Evolutionary conservation across 345 rosid species (phyloP), one percentile per base, ranked within the genome.

Genomic region (Hypericum androsaemum): DNA sequence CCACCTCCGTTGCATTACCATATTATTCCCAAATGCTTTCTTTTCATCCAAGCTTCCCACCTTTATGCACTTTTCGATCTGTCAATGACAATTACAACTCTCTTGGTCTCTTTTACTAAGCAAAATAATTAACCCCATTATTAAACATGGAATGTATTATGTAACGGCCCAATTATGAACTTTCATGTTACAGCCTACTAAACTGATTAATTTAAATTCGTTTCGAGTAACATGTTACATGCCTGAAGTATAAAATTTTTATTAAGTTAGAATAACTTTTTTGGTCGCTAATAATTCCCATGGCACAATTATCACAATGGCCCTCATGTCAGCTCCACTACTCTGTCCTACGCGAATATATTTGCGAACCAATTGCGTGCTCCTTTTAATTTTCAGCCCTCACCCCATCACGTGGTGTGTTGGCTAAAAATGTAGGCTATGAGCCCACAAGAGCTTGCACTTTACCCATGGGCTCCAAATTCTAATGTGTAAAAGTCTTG

Each of bases 111-210:
- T 15, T 59, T 68, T 59, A 48, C 50, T 47, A 36, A 56, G 48
- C 10, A 14, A 41, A 60, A 72, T 64, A 53, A 66, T 69, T 57
- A 68, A 43, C 61, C 35, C 36, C 58, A 38, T 64, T 45, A 61
- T 46, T 64, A 54, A 1, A 22, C 32, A 22, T 22, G 32, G 32
- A 22, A 1, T 1, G 32, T 1, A 22, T 4, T 22, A 22, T 22
- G 32, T 22, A 1, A 22, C 32, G 32, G 32, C 32, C n/a, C 4
- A 22, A 22, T 22, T 22, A 22, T 1, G 32, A 22, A 22, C 32
- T 22, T 22, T 4, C 1, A 4, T 22, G 1, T 22, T 22, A 4
- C 32, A 22, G n/a, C n/a, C n/a, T n/a, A n/a, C n/a, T n/a, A n/a
- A n/a, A n/a, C n/a, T n/a, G n/a, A n/a, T n/a, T n/a, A n/a, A n/a